Evolutionary conservation across 495 filamentous ascomycete species (phyloP).

Genomic region (Ramalina peruviana): DNA sequence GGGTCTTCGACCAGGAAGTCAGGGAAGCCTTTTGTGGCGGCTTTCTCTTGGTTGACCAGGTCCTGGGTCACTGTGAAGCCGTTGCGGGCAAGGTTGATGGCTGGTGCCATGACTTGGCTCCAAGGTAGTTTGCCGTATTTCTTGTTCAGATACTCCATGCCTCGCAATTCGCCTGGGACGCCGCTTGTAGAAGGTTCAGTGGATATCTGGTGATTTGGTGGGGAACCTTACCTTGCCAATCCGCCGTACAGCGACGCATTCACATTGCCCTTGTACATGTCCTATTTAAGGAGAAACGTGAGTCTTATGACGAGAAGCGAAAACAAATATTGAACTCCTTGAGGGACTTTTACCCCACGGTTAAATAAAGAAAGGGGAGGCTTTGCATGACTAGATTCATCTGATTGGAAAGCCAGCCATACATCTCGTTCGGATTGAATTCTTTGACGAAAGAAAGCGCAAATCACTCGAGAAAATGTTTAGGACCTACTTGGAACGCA

Average conservation of each 20-base stretch:
- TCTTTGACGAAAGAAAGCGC: neutral
- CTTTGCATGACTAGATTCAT: too few relatives aligned
- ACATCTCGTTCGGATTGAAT: neutral
- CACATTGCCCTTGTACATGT: conserved; percentile 62
- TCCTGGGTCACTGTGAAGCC: conserved; percentile 64
- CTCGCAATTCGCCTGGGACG: conserved; percentile 71
- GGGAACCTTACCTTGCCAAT: conserved; percentile 40
- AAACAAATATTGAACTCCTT: too few relatives aligned
- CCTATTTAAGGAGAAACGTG: conserved; percentile 7
- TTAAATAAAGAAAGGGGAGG: too few relatives aligned
- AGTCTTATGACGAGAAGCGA: too few relatives aligned
- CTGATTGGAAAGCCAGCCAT: too few relatives aligned
- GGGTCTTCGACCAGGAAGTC: conserved; percentile 62
- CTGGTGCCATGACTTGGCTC: conserved; percentile 53
- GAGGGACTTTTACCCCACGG: too few relatives aligned
- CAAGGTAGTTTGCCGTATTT: conserved; percentile 60
- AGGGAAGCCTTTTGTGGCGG: conserved; percentile 20
- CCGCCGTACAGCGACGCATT: conserved; percentile 39
- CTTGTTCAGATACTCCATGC: conserved; percentile 60
- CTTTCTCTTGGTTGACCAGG: conserved; percentile 52
- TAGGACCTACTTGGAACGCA: conserved; percentile 33
- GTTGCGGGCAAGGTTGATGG: conserved; percentile 56
- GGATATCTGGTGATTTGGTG: neutral
- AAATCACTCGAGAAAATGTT: neutral
- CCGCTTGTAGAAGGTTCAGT: conserved; percentile 31